Base-by-base conservation (phyloP, 1,284 basidiomycete species). In the Bondarzewia mesenterica region DNA sequence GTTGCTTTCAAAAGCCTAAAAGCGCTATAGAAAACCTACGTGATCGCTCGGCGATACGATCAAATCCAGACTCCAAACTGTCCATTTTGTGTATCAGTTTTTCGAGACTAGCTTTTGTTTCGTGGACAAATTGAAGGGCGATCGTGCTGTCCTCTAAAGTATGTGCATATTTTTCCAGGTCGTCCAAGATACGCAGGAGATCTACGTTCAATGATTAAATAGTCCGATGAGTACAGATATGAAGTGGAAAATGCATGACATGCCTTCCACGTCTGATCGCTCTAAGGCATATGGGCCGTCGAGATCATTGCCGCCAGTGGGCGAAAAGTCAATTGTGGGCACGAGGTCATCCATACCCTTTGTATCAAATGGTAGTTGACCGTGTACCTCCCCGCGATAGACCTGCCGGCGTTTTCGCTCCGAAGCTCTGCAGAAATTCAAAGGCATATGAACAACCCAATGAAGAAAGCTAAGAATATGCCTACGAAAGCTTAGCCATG, bases 401-500 rank as follows among this genome's bases (percentile, higher is more conserved):
- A 85, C 73, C 59, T 89, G 82, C 2, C 90, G 77, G 21, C 88
- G 78, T 58, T 85, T 88, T 47, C 74, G 73, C 63, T 94, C 91
- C 41, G 71, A 78, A 3, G 81, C 73, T 3, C 86, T 86, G 37
- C 7, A 18, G 21, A 21, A 12, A 58, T 50, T 26, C 26, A 32
- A 7, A 20, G 32, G 44, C 22, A 21, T 42, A 37, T 43, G n/a
- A 49, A 44, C 12, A 20, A 29, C 22, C 42, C 29, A n/a, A 23
- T n/a, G 42, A 10, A 8, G 25, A 22, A 37, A 25, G 46, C 44
- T 41, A 8, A 38, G 5, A 2, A n/a, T 23, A 6, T 5, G 71
- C 82, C 58, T 60, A 88, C 85, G 85, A 85, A 27, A 89, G 70
- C 57, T 84, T 89, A 2, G 86, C 85, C 81, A 93, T 84, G 2